Evolutionary conservation across 306 rosid species (phyloP).

Genomic region (Aeschynomene evenia): DNA sequence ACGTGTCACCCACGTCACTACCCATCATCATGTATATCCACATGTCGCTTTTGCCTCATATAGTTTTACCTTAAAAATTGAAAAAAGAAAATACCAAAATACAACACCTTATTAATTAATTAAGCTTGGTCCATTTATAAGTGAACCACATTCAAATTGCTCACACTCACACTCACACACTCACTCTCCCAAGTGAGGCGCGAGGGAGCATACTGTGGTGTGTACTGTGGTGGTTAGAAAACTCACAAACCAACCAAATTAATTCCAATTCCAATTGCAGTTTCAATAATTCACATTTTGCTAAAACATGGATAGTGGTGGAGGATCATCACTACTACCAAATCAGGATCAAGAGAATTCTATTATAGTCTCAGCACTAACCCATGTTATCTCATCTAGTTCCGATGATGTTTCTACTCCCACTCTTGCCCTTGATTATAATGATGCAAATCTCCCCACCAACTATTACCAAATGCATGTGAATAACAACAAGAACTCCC

Average conservation of each 20-base stretch:
- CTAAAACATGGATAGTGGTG: too few relatives aligned
- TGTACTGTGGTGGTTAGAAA: too few relatives aligned
- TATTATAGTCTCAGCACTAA: constrained; percentile 55
- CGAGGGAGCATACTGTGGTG: background rate
- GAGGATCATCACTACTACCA: background rate
- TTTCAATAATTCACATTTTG: too few relatives aligned
- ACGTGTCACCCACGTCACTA: background rate
- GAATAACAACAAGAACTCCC: too few relatives aligned
- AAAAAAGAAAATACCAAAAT: background rate
- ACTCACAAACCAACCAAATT: too few relatives aligned
- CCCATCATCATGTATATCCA: background rate
- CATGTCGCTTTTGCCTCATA: background rate
- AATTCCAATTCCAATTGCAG: too few relatives aligned
- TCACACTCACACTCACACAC: background rate
- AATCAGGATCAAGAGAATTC: constrained; percentile 44
- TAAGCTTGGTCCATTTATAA: background rate
- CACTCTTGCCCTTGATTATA: background rate
- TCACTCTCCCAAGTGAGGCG: background rate
- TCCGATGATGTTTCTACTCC: background rate
- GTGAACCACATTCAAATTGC: background rate
- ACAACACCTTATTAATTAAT: too few relatives aligned
- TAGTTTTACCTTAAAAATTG: too few relatives aligned
- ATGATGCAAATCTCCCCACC: too few relatives aligned
- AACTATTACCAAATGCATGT: too few relatives aligned
- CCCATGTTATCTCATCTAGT: constrained; percentile 38